A percentile compares a stretch with the other conserved stretches of the same genome.
These are phyloP conservation scores for Knufia petricola DNA, from an alignment of 2,329 filamentous ascomycete genomes.

Conservation along the genomic window DNA sequence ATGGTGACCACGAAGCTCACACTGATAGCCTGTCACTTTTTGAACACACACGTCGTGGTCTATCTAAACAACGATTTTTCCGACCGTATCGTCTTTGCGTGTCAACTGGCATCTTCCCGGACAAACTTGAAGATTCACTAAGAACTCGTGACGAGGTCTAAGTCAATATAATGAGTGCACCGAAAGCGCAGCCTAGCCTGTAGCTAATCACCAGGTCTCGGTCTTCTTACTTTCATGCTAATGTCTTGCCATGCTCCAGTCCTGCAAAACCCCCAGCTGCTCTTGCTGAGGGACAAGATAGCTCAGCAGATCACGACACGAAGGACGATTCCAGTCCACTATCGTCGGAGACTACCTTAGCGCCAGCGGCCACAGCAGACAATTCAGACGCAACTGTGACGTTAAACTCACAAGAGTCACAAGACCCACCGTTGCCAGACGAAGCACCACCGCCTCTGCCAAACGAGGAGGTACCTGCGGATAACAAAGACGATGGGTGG, in stretches of 20 bases:
- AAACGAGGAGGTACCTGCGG: slow-evolving; percentile 41
- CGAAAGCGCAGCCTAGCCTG: slow-evolving; percentile 14
- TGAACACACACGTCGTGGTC: no score
- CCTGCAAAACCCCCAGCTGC: slow-evolving; percentile 14
- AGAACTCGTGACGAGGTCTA: background rate
- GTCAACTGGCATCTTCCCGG: no score
- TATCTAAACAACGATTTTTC: no score
- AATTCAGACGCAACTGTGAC: slow-evolving; percentile 5
- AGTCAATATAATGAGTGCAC: slow-evolving; percentile 11
- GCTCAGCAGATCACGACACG: background rate
- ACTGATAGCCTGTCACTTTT: no score
- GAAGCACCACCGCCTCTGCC: slow-evolving; percentile 42
- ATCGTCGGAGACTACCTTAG: slow-evolving; percentile 11
- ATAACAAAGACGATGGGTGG: slow-evolving; percentile 59
- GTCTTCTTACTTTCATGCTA: slow-evolving; percentile 21
- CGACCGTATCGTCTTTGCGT: no score
- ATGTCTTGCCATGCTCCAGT: slow-evolving; percentile 22
- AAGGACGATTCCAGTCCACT: slow-evolving; percentile 1
- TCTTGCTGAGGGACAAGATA: background rate
- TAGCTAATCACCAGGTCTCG: slow-evolving; percentile 24
- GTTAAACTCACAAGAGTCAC: slow-evolving; percentile 4
- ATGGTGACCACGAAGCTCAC: no score
- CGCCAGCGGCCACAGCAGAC: slow-evolving; percentile 10
- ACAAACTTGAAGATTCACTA: background rate
- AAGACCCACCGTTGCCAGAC: slow-evolving; percentile 32